Evolutionary conservation across 2,329 filamentous ascomycete species (phyloP), one percentile per base, ranked within the genome.

Genomic region (Fusarium subglutinans): DNA sequence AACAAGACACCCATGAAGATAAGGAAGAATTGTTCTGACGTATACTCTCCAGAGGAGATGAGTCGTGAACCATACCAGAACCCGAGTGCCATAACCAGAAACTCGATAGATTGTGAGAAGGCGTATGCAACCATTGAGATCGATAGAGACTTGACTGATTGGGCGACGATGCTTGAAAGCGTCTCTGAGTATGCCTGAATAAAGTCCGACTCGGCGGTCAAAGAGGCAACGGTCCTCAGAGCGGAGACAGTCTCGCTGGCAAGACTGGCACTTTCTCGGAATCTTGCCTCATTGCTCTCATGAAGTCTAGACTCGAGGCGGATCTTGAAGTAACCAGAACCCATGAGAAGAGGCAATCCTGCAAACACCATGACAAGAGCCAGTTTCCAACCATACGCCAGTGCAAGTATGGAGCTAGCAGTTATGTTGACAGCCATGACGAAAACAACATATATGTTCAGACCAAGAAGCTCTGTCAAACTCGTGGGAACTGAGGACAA

Each of bases 211-310:
- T 86, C 84, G 9, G 83, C 77, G 2, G 79, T 80, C 18, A 86
- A 77, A 13, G 82, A 82, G 5, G 83, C 79, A 15, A 86, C 81
- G 4, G 86, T 88, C 15, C 84, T 80, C 35, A 89, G 84, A 1
- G 86, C 80, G 3, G 79, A 79, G 12, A 86, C 80, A 3, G 85
- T 82, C 60, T 88, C 87, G n/a, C 83, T 82, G 0, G 86, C 86
- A 26, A 86, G 81, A 14, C 82, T 78, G 3, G 85, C 86, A 47
- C 84, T 86, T 18, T 81, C 78, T 20, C 83, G 69, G 67, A 82
- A 85, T 13, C 78, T 76, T 28, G 81, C 79, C 40, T 80, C 79
- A 6, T 81, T 83, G 8, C 80, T 73, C 14, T 78, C 66, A 50
- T 86, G 83, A 38, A 86, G 77, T 24, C 78, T 79, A 20, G 79